phyloP scores from a whole-genome alignment of 2,329 filamentous ascomycete species.

The Fusarium albosuccineum region DNA sequence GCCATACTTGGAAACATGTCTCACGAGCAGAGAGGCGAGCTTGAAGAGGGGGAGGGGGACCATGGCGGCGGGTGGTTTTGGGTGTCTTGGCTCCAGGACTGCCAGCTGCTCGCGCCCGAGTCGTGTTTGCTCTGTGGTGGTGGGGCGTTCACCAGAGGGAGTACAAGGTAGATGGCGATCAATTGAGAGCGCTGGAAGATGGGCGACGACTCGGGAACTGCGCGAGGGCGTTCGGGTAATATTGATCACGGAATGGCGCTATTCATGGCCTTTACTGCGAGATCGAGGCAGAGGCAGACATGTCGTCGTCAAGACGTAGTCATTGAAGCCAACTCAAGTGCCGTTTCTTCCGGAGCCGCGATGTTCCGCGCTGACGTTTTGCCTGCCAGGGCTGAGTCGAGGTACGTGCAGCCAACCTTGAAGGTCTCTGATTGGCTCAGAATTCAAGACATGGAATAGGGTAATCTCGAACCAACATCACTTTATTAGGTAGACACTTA shows the following conservation, averaged over 20 bases:
- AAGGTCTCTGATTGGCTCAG: constrained; percentile 21
- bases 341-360: constrained; percentile 38
- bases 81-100: constrained; percentile 38
- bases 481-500: background rate
- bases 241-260: background rate
- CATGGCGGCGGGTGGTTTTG: constrained; percentile 57
- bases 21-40: constrained; percentile 73
- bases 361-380: constrained; percentile 37
- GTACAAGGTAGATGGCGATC: background rate
- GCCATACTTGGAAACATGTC: constrained; percentile 77
- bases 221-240: background rate
- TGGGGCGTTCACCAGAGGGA: constrained; percentile 26
- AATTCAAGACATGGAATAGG: background rate
- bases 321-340: constrained; percentile 11
- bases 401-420: constrained; percentile 10
- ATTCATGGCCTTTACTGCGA: background rate
- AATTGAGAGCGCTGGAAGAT: constrained; percentile 19
- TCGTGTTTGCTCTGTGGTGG: constrained; percentile 22
- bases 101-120: constrained; percentile 21
- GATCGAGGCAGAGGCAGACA: background rate
- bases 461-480: background rate
- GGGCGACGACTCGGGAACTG: background rate
- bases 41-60: constrained; percentile 77
- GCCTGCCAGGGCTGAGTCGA: constrained; percentile 8
- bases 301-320: background rate